Evolutionary conservation across 306 rosid species (phyloP).

Genomic region (Ormosia semicastrata): DNA sequence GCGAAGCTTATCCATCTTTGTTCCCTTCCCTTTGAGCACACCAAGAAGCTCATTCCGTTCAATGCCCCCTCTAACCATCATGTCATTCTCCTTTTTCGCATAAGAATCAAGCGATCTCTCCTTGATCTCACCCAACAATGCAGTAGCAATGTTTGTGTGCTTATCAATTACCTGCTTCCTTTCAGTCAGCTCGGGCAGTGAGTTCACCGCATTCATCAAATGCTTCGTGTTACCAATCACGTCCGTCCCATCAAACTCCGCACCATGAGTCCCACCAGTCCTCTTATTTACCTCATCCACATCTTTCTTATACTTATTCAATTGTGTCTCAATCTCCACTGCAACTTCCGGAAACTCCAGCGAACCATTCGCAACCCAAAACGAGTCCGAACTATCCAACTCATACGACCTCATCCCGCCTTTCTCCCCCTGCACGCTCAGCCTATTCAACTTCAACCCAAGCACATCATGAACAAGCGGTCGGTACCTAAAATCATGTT

Average conservation of each 20-base stretch:
- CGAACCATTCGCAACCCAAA: slow-evolving; percentile 86
- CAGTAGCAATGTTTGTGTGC: slow-evolving; percentile 93
- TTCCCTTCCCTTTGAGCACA: slow-evolving; percentile 83
- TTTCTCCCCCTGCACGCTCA: slow-evolving; percentile 85
- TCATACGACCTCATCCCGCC: slow-evolving; percentile 90
- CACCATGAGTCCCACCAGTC: slow-evolving; percentile 78
- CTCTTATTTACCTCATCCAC: slow-evolving; percentile 95
- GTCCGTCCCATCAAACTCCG: slow-evolving; percentile 92
- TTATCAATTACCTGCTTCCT: slow-evolving; percentile 94
- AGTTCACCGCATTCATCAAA: slow-evolving; percentile 97
- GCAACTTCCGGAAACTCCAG: slow-evolving; percentile 95
- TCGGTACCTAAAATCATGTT: slow-evolving; percentile 91
- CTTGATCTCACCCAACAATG: slow-evolving; percentile 91
- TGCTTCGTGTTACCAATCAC: slow-evolving; percentile 93
- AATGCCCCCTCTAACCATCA: slow-evolving; percentile 87
- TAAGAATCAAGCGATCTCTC: slow-evolving; percentile 92
- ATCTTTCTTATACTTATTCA: slow-evolving; percentile 86
- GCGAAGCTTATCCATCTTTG: slow-evolving; percentile 88
- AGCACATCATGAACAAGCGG: slow-evolving; percentile 90
- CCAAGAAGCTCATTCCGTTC: slow-evolving; percentile 74
- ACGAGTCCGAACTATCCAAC: slow-evolving; percentile 77
- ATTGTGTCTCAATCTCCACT: slow-evolving; percentile 85
- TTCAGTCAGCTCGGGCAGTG: slow-evolving; percentile 90
- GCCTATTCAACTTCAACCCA: slow-evolving; percentile 83
- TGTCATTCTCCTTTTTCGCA: slow-evolving; percentile 89